A percentile compares a stretch with the other conserved stretches of the same genome.
Conservation (phyloP, 2,329 filamentous ascomycete species). For the Pseudogymnoascus sp. region DNA sequence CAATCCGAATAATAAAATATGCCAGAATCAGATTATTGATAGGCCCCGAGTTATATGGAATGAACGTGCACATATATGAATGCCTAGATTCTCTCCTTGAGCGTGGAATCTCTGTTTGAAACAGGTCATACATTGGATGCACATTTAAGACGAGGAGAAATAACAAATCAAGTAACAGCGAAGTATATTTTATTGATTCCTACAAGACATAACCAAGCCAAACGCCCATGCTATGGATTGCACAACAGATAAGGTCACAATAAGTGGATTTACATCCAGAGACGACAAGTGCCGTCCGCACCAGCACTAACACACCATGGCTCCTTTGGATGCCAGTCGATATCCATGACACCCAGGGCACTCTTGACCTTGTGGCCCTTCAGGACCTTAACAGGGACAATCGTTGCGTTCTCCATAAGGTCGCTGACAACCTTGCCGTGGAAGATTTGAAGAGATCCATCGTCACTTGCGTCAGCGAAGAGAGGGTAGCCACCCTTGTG, state of each 20-base stretch:
- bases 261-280: slow-evolving; percentile 59
- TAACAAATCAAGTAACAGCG: not conserved
- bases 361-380: slow-evolving; percentile 81
- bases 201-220: slow-evolving; percentile 7
- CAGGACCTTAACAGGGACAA: slow-evolving; percentile 91
- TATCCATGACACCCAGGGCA: slow-evolving; percentile 81
- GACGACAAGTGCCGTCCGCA: slow-evolving; percentile 81
- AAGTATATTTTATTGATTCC: slow-evolving; percentile 9
- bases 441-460: slow-evolving; percentile 91
- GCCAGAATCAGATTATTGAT: not conserved
- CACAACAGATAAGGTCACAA: slow-evolving; percentile 2
- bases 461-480: slow-evolving; percentile 91
- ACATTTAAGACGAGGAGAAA: not conserved
- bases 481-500: slow-evolving; percentile 73
- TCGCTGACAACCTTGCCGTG: slow-evolving; percentile 93
- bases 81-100: not conserved
- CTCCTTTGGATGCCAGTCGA: slow-evolving; percentile 92
- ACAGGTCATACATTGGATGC: not conserved
- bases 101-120: not conserved
- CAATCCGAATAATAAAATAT: not conserved
- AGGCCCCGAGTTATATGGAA: not conserved
- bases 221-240: slow-evolving; percentile 9
- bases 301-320: slow-evolving; percentile 93
- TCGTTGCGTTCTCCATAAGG: slow-evolving; percentile 90
- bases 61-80: not conserved